phyloP scores from a whole-genome alignment of 306 rosid species.

The Castanea sativa region DNA sequence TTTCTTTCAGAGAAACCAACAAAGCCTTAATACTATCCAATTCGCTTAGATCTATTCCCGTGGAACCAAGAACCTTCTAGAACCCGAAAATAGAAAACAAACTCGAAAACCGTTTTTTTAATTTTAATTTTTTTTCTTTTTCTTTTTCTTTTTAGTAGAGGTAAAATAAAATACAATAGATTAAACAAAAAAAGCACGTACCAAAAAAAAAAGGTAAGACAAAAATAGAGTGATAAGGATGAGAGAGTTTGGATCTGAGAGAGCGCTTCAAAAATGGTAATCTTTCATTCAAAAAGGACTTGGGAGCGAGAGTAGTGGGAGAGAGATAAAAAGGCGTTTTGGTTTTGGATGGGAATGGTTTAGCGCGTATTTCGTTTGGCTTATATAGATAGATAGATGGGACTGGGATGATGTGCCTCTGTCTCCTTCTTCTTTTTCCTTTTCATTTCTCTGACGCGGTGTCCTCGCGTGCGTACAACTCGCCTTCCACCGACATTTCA shows the following conservation, averaged over 20 bases:
- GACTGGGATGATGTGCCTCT: no score
- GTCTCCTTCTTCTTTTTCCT: no score
- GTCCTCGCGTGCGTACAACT: no score
- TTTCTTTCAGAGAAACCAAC: background rate
- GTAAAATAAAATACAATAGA: background rate
- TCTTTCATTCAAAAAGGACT: background rate
- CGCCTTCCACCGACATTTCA: no score
- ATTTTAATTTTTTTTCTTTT: no score
- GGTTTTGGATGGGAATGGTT: background rate
- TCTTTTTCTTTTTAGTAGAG: no score
- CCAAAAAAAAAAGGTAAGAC: background rate
- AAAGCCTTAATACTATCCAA: background rate
- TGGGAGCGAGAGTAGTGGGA: background rate
- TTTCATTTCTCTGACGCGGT: no score
- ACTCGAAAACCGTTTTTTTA: no score
- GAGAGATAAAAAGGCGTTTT: no score
- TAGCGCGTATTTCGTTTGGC: background rate
- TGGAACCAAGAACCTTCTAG: background rate
- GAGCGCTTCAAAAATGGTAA: background rate
- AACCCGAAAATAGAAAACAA: no score
- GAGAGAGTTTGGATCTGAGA: background rate
- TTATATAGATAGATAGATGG: background rate
- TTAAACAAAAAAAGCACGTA: background rate
- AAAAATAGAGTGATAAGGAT: background rate
- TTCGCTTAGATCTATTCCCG: conserved; percentile 27